These are phyloP conservation scores for Psilocybe subaeruginosa DNA, from an alignment of 768 basidiomycete species.

Conservation along the genomic window DNA sequence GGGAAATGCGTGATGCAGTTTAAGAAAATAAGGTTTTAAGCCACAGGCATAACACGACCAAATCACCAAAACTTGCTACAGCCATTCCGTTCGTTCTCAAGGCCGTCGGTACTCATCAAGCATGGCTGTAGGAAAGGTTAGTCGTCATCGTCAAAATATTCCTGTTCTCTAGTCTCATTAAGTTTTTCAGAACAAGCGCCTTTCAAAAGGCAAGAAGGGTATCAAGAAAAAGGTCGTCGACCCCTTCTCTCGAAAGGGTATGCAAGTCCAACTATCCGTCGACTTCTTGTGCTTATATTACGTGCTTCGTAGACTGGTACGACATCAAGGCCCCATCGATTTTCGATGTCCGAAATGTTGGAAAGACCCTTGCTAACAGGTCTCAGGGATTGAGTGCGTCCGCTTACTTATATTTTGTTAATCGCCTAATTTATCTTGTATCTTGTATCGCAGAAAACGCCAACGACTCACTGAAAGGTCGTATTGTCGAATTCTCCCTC, in stretches of 20 bases:
- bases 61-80: conserved; percentile 47
- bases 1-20: conserved; percentile 54
- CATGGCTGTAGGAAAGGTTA: conserved; percentile 91
- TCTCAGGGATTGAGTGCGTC: conserved; percentile 96
- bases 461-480: conserved; percentile 97
- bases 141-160: conserved; percentile 24
- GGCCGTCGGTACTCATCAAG: conserved; percentile 40
- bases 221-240: conserved; percentile 99
- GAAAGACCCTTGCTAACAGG: conserved; percentile 98
- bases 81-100: conserved; percentile 43
- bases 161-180: conserved; percentile 11
- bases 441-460: conserved; percentile 76
- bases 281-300: not conserved
- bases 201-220: conserved; percentile 98
- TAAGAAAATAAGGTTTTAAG: conserved; percentile 61
- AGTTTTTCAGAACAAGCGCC: conserved; percentile 84
- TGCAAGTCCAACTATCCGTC: conserved; percentile 12
- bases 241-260: conserved; percentile 99
- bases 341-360: conserved; percentile 95
- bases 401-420: not conserved
- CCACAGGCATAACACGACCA: conserved; percentile 46
- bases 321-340: conserved; percentile 98
- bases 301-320: conserved; percentile 80
- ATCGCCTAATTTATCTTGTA: conserved; percentile 10
- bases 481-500: conserved; percentile 94